Conservation (phyloP, 441 rosid genomes). For the Theobroma grandiflorum region DNA sequence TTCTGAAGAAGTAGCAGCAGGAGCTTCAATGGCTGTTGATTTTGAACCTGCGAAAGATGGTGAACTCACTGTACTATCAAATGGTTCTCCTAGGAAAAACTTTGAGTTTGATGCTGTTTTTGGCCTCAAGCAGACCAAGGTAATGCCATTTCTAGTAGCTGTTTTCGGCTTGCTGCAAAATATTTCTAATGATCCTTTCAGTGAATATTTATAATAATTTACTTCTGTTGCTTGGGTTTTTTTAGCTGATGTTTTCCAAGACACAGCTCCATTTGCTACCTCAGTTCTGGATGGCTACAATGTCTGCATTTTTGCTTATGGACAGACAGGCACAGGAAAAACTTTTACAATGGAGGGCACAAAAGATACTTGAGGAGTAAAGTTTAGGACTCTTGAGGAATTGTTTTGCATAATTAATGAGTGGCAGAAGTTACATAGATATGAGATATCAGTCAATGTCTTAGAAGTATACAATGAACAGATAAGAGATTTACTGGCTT, state of each 20-base stretch:
- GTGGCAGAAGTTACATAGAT: constrained; percentile 62
- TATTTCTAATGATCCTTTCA: background rate
- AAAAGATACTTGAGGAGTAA: constrained; percentile 88
- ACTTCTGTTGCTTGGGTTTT: constrained; percentile 27
- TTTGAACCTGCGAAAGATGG: constrained; percentile 85
- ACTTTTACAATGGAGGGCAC: constrained; percentile 97
- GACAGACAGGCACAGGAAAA: constrained; percentile 98
- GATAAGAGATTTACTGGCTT: constrained; percentile 79
- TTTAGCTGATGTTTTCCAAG: constrained; percentile 86
- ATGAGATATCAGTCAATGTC: constrained; percentile 86
- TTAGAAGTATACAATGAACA: constrained; percentile 98
- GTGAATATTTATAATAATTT: background rate
- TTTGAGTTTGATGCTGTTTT: constrained; percentile 91
- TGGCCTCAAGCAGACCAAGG: constrained; percentile 86
- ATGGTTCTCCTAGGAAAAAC: constrained; percentile 72
- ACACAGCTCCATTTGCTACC: constrained; percentile 84
- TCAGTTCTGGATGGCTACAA: constrained; percentile 97
- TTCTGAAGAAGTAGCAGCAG: constrained; percentile 65
- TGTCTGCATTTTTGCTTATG: constrained; percentile 94
- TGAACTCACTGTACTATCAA: constrained; percentile 76
- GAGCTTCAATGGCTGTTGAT: constrained; percentile 68
- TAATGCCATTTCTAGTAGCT: constrained; percentile 36
- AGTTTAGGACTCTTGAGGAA: constrained; percentile 82
- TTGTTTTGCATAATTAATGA: constrained; percentile 69
- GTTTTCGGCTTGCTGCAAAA: background rate